Evolutionary conservation across 2,329 filamentous ascomycete genomes (phyloP).

Genomic region (Colletotrichum sp.): DNA sequence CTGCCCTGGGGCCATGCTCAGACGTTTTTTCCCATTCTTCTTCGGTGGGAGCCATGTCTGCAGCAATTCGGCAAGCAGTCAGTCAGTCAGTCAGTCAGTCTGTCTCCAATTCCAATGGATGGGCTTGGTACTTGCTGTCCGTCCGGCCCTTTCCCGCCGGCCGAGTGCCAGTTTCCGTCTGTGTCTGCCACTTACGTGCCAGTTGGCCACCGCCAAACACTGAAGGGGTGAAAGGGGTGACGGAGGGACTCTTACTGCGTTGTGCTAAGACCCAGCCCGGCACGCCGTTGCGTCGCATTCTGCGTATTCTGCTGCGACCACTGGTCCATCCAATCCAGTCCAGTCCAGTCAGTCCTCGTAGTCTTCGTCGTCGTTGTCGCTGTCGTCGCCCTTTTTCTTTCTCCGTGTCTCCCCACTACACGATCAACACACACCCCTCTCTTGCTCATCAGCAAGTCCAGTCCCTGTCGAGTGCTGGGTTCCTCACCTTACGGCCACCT

Average conservation of each 20-base stretch:
- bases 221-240: neutral
- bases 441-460: neutral
- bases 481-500: neutral
- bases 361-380: neutral
- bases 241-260: neutral
- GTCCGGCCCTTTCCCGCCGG: neutral
- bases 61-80: neutral
- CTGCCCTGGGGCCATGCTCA: conserved; percentile 14
- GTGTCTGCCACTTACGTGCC: neutral
- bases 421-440: neutral
- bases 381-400: neutral
- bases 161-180: neutral
- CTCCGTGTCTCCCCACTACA: neutral
- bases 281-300: neutral
- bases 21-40: neutral
- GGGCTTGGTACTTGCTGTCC: neutral
- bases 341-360: neutral
- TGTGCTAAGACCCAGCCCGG: neutral
- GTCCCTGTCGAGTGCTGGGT: neutral
- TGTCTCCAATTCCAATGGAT: neutral
- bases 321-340: neutral
- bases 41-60: neutral
- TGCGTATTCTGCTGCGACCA: neutral
- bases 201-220: neutral
- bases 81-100: too few species aligned